Evolutionary conservation across 2,329 filamentous ascomycete genomes (phyloP), one percentile per base, ranked within the genome.

Genomic region (Trichoderma koningiopsis): DNA sequence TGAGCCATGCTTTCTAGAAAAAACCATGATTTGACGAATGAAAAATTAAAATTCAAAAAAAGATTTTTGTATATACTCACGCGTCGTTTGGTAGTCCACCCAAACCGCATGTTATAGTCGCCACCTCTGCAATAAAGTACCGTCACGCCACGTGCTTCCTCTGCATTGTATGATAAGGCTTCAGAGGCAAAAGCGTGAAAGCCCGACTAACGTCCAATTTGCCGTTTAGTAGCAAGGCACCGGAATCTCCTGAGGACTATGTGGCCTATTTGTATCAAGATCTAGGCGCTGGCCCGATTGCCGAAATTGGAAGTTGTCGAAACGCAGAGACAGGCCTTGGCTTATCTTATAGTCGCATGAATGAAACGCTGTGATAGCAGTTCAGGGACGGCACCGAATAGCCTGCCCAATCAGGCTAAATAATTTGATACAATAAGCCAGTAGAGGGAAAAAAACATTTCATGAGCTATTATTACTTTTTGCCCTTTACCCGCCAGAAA

Each of bases 381-480:
- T 49, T 49, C n/a, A 49, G 43, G 43, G n/a, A 10, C 43, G 4
- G 22, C 47, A 49, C 47, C 11, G 47, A 35, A 58, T 29, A 66
- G 55, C 55, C 53, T 58, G 16, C 29, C 63, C 63, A 66, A 66
- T 66, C 63, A 66, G 63, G 19, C 63, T 66, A 66, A 66, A 66
- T 65, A 10, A 57, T 66, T 33, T 27, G 14, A 49, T 49, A 49
- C n/a, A 58, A 49, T 49, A 27, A 58, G 37, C 53, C 37, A 11
- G 33, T 11, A 33, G 33, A n/a, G 11, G 6, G n/a, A n/a, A n/a
- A n/a, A n/a, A 43, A 58, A 49, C 16, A 47, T 10, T 16, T 22
- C 13, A 14, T 22, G 43, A 66, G 8, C 53, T 40, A 14, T 29
- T 14, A 14, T 58, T 57, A 31, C 40, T 7, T 22, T 31, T 58